Percentiles rank a stretch among this genome's conserved stretches.
Conservation (phyloP, 495 filamentous ascomycete genomes). For the Articulospora tetracladia region DNA sequence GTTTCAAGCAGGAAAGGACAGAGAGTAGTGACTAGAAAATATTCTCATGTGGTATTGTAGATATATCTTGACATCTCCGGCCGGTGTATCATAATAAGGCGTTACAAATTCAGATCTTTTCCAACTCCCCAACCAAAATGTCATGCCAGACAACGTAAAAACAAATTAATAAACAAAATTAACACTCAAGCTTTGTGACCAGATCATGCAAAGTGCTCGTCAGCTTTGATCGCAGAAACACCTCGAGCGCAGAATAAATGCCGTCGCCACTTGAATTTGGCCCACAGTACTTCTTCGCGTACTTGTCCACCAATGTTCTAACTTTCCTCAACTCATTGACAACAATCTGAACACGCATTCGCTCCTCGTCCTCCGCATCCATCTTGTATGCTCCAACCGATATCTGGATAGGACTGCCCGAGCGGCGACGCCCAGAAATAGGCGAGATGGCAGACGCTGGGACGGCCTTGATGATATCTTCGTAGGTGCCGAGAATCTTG, state of each 20-base stretch:
- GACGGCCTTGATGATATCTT: slow-evolving; percentile 4
- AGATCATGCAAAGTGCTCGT: not conserved
- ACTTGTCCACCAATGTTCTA: slow-evolving; percentile 1
- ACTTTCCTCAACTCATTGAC: slow-evolving; percentile 11
- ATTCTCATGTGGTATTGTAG: not conserved
- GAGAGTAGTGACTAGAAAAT: not conserved
- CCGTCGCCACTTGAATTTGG: not conserved
- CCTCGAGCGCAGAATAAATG: not conserved
- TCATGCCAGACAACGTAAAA: not conserved
- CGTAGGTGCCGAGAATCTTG: slow-evolving; percentile 11
- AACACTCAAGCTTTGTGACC: not conserved
- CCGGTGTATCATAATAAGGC: not conserved
- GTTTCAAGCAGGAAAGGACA: not conserved
- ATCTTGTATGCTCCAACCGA: slow-evolving; percentile 13
- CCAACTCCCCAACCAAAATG: not conserved
- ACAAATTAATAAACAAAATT: not conserved
- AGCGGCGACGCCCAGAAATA: not conserved
- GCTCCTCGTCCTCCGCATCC: slow-evolving; percentile 13
- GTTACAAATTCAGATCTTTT: not conserved
- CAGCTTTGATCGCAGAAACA: slow-evolving; percentile 11
- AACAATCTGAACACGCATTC: slow-evolving; percentile 8
- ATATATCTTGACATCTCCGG: not conserved
- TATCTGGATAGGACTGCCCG: not conserved
- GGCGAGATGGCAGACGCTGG: slow-evolving; percentile 7
- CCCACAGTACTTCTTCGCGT: slow-evolving; percentile 6